A percentile compares a stretch with the other conserved stretches of the same genome.
Conservation (phyloP, 305 asterid genomes). For the Fraxinus albicans region DNA sequence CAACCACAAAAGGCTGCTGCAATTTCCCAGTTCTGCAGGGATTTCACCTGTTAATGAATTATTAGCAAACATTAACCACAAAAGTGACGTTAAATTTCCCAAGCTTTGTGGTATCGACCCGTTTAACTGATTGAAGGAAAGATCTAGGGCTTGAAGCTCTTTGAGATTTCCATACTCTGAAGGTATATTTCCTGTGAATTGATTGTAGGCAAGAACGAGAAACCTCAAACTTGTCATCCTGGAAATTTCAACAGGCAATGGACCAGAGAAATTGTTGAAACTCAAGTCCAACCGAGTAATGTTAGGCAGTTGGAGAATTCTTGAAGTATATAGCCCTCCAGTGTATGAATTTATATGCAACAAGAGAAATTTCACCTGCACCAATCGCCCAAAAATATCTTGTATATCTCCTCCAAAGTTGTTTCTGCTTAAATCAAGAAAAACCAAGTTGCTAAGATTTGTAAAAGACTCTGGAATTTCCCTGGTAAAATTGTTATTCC, state of each 20-base stretch:
- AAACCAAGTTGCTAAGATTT: conserved; percentile 44
- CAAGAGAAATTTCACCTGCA: conserved; percentile 65
- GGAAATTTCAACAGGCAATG: conserved; percentile 59
- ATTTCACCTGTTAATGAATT: conserved; percentile 63
- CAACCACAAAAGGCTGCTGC: conserved; percentile 86
- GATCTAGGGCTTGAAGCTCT: conserved; percentile 79
- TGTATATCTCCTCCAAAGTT: conserved; percentile 72
- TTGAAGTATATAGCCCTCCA: conserved; percentile 63
- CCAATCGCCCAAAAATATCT: conserved; percentile 52
- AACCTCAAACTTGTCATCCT: conserved; percentile 54
- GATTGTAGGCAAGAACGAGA: conserved; percentile 73
- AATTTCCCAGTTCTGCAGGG: conserved; percentile 75
- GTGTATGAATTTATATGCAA: conserved; percentile 58
- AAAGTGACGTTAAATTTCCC: conserved; percentile 63
- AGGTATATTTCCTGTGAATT: conserved; percentile 76
- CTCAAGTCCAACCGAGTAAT: conserved; percentile 75
- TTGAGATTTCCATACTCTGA: conserved; percentile 57
- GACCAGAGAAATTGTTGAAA: conserved; percentile 67
- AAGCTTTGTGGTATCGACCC: conserved; percentile 72
- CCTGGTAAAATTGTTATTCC: conserved; percentile 66
- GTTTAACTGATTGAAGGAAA: conserved; percentile 59
- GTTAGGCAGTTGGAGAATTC: conserved; percentile 55
- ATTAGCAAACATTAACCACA: conserved; percentile 96
- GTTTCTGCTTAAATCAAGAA: conserved; percentile 76
- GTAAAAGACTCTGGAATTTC: conserved; percentile 64